phyloP scores from a whole-genome alignment of 306 rosid genomes.

The Astragalus membranaceus region DNA sequence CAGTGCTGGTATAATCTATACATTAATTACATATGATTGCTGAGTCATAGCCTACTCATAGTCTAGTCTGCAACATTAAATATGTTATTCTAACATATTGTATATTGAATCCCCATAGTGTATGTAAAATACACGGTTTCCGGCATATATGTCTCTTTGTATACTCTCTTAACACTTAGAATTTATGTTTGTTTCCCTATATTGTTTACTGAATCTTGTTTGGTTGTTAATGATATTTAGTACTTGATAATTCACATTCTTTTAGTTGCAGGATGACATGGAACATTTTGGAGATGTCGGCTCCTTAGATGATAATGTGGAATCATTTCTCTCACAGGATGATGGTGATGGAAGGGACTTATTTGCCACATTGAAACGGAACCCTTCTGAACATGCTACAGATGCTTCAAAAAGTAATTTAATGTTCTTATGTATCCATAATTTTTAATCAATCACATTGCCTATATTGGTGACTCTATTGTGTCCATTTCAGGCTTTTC shows the following conservation, averaged over 20 bases:
- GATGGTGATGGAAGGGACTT: conserved; percentile 92
- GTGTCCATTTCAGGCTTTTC: conserved; percentile 55
- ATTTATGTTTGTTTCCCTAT: background rate
- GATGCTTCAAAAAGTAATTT: conserved; percentile 75
- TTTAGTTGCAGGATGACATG: conserved; percentile 69
- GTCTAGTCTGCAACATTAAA: no score
- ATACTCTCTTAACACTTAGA: background rate
- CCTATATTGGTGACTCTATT: conserved; percentile 18
- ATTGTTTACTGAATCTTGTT: conserved; percentile 16
- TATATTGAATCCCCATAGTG: no score
- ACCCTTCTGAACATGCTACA: conserved; percentile 71
- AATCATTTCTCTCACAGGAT: conserved; percentile 83
- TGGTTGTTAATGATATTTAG: background rate
- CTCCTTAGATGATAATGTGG: conserved; percentile 86
- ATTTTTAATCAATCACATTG: conserved; percentile 13
- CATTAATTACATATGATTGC: no score
- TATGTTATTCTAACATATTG: no score
- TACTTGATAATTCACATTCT: conserved; percentile 12
- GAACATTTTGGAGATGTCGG: conserved; percentile 92
- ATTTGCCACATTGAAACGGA: conserved; percentile 70
- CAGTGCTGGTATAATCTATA: no score
- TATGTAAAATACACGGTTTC: no score
- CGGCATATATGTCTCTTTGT: no score
- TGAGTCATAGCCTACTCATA: no score
- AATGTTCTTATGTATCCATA: conserved; percentile 22